phyloP scores from a whole-genome alignment of 345 rosid genomes.

The Firmiana major region DNA sequence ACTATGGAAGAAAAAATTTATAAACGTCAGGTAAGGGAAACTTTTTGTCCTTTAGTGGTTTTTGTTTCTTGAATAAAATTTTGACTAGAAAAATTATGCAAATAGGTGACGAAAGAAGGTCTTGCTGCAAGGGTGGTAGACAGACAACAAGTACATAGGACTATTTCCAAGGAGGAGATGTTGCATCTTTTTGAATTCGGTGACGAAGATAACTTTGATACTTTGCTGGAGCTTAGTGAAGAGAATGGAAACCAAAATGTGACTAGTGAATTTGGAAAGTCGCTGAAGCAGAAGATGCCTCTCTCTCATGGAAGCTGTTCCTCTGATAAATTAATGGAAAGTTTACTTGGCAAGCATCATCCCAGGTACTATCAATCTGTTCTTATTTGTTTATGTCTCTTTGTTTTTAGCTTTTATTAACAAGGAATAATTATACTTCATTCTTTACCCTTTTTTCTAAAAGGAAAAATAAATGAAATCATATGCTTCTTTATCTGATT shows the following conservation, averaged over 20 bases:
- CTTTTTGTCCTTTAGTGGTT: conserved; percentile 2
- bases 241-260: conserved; percentile 33
- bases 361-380: conserved; percentile 47
- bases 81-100: conserved; percentile 24
- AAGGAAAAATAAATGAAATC: background rate
- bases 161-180: conserved; percentile 98
- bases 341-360: conserved; percentile 63
- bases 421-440: background rate
- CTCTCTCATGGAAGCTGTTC: conserved; percentile 55
- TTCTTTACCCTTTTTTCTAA: background rate
- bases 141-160: conserved; percentile 95
- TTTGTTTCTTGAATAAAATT: conserved; percentile 9
- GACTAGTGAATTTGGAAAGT: conserved; percentile 29
- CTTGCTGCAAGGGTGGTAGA: conserved; percentile 99
- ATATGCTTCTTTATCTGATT: background rate
- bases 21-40: conserved; percentile 84
- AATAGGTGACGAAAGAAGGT: conserved; percentile 97
- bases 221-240: conserved; percentile 40
- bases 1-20: conserved; percentile 98
- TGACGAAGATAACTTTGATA: conserved; percentile 74
- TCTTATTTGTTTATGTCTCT: background rate
- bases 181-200: conserved; percentile 97
- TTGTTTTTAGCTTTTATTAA: background rate
- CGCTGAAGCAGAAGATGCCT: conserved; percentile 50
- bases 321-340: conserved; percentile 92